These are phyloP conservation scores for Claviceps arundinis DNA, from an alignment of 2,329 filamentous ascomycete genomes.

Conservation along the genomic window DNA sequence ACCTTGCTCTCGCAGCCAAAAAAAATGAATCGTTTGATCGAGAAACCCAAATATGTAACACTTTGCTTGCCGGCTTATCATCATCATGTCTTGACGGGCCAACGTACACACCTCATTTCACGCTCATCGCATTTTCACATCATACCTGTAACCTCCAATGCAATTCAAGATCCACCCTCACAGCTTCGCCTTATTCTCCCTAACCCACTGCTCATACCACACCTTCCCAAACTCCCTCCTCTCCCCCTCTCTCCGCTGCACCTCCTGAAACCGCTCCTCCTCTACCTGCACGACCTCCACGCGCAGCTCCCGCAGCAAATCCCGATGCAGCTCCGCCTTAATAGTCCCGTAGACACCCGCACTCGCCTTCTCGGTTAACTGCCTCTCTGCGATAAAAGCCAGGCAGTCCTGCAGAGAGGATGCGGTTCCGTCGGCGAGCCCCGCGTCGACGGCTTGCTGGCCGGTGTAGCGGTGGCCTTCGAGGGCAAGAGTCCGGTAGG, in stretches of 20 bases:
- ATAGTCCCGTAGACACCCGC: constrained; percentile 56
- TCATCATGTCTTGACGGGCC: no score
- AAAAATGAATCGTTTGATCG: no score
- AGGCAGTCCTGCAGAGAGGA: constrained; percentile 43
- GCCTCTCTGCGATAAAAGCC: constrained; percentile 42
- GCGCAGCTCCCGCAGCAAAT: constrained; percentile 46
- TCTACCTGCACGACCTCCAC: constrained; percentile 34
- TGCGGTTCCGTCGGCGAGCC: constrained; percentile 56
- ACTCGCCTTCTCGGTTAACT: constrained; percentile 47
- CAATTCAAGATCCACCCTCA: constrained; percentile 6
- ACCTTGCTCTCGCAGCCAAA: no score
- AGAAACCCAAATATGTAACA: background rate
- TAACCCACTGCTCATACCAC: constrained; percentile 37
- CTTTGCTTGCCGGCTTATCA: background rate
- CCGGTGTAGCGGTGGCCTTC: constrained; percentile 58
- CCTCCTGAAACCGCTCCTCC: constrained; percentile 33
- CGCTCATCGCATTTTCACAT: no score
- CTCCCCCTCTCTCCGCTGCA: constrained; percentile 25
- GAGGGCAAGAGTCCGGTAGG: constrained; percentile 54
- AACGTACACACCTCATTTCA: background rate
- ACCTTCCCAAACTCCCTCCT: constrained; percentile 29
- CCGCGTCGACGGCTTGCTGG: constrained; percentile 47
- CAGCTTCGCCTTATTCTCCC: constrained; percentile 27
- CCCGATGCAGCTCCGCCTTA: constrained; percentile 65
- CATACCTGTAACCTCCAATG: background rate